Evolutionary conservation across 805 yeast species (phyloP), one percentile per base, ranked within the genome.

Genomic region (Metschnikowia picachoensis): DNA sequence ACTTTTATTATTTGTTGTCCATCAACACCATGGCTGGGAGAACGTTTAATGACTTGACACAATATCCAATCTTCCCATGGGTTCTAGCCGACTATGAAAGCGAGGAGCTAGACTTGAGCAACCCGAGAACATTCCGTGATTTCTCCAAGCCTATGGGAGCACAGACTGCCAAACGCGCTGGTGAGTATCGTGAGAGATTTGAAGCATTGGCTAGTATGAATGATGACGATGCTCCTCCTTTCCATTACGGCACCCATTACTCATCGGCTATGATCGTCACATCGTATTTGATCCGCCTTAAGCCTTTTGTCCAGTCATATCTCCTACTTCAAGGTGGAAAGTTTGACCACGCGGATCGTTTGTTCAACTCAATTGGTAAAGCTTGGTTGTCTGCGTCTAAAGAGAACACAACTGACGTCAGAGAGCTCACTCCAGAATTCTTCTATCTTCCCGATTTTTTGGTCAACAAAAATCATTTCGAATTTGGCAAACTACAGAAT

Each of bases 221-320:
- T 14, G 90, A 85, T 51, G 70, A 65, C 0, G 48, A 56, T 16
- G 71, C 88, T 0, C 89, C 90, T 0, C 87, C 96, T 0, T 89
- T 89, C 63, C 96, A 89, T 61, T 89, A 89, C 58, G 97, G 97
- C 2, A 90, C 97, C 0, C 97, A 89, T 62, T 89, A 89, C 60
- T 88, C 96, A 0, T 87, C 95, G 0, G 95, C 96, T 0, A 90
- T 89, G 97, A 88, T 89, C 59, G 96, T 88, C 2, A 77, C 95
- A 0, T 85, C 94, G 0, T 89, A 78, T 55, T 62, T 89, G 52
- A 87, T 89, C 33, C 71, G 97, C 40, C 56, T 89, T 25, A 78
- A 83, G 51, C 97, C 97, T 0, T 87, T 81, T 64, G 92, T 85
- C 2, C 87, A 85, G 43, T 83, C 95, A 0, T 88, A 85, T 57